Evolutionary conservation across 345 rosid species (phyloP).

Genomic region (Ceriops decandra): DNA sequence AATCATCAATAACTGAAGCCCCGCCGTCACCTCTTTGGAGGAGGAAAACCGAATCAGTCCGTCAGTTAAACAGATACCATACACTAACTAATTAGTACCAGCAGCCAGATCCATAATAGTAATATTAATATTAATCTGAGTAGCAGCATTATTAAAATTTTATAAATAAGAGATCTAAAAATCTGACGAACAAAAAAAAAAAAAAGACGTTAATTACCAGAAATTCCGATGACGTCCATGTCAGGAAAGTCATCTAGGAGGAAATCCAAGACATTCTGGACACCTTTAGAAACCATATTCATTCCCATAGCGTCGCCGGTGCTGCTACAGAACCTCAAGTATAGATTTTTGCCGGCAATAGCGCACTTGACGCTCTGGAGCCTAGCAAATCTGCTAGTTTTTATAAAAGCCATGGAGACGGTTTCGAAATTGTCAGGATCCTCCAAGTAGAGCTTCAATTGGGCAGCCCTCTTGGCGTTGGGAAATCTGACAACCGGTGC

Average conservation of each 20-base stretch:
- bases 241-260: constrained; percentile 37
- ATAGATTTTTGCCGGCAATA: constrained; percentile 37
- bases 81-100: neutral
- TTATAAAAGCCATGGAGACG: constrained; percentile 28
- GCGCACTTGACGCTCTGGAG: constrained; percentile 33
- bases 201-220: constrained; percentile 17
- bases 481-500: constrained; percentile 39
- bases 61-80: too few species aligned
- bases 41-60: too few species aligned
- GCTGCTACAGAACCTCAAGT: constrained; percentile 37
- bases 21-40: neutral
- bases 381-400: constrained; percentile 35
- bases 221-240: constrained; percentile 44
- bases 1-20: neutral
- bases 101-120: too few species aligned
- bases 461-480: constrained; percentile 32
- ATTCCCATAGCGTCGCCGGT: constrained; percentile 53
- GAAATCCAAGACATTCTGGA: constrained; percentile 41
- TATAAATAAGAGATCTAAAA: too few species aligned
- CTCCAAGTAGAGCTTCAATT: constrained; percentile 40
- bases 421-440: constrained; percentile 29
- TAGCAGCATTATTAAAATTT: too few species aligned
- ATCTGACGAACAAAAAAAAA: neutral
- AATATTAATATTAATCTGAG: too few species aligned
- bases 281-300: constrained; percentile 52